Base-by-base conservation (phyloP, 2,329 filamentous ascomycete species). In the Pseudopyricularia cyperi region DNA sequence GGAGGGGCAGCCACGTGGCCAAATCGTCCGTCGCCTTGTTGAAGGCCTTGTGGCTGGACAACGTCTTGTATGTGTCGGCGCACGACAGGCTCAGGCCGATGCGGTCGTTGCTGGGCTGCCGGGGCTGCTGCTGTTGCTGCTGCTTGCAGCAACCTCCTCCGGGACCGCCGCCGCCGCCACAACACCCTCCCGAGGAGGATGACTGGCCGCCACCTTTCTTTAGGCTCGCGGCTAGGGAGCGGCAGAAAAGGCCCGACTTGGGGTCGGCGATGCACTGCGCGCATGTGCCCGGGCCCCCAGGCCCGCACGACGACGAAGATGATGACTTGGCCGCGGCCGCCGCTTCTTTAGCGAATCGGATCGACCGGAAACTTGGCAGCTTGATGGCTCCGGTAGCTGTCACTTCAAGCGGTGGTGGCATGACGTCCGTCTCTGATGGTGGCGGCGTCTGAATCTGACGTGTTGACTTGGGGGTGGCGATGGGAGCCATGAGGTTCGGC, bases 221-320 rank as follows among this genome's bases (percentile, higher is more conserved):
- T 54, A 79, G 70, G 57, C 72, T 83, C 55, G 86, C 86, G 24
- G 87, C 85, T 51, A 91, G 78, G 11, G 86, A 84, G 56, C 87
- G 85, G 67, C 87, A 93, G 71, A 93, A 93, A 35, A 90, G 77
- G 1, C 85, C 87, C 3, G 87, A 88, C 62, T 85, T 83, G 17
- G 87, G 86, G 62, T 91, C 87, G 2, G 80, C 73, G 54, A 84
- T 75, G 62, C 87, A 93, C 67, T 91, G 86, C 4, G 83, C 78
- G 62, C 87, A 93, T 15, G 83, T 86, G 9, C 87, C 87, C 0
- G 87, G 87, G 0, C 85, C 86, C 51, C 83, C 83, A 35, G 78
- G 73, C 26, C 85, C 77, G 54, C 78, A 82, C 33, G 73, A 69
- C 8, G 58, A 57, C 28, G 67, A 61, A 1, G 64, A 53, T 30